These are phyloP conservation scores for Candida schatavii DNA, from an alignment of 805 yeast species.

Conservation along the genomic window DNA sequence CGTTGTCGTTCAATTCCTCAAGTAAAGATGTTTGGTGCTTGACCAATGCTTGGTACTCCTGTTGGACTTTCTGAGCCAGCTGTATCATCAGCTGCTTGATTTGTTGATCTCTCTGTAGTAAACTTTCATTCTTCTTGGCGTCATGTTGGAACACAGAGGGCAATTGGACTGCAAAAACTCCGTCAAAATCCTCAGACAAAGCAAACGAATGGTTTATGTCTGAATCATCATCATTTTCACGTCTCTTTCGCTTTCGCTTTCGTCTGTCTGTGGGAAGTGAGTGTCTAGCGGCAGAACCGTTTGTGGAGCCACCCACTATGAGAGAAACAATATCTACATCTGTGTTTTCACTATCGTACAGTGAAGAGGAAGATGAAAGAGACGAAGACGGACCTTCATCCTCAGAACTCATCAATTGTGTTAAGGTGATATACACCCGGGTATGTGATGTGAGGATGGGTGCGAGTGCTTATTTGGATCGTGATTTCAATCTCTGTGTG, in stretches of 20 bases:
- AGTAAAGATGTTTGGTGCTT: slow-evolving; percentile 15
- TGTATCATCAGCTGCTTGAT: slow-evolving; percentile 18
- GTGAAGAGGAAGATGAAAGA: background rate
- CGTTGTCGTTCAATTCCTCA: slow-evolving; percentile 32
- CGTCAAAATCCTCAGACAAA: slow-evolving; percentile 3
- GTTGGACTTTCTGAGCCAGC: slow-evolving; percentile 14
- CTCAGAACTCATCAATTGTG: background rate
- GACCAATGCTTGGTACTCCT: slow-evolving; percentile 15
- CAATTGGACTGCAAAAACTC: slow-evolving; percentile 19
- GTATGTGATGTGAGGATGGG: no score
- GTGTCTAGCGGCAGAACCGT: background rate
- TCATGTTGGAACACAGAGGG: slow-evolving; percentile 29
- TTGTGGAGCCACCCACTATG: background rate
- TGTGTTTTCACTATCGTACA: background rate
- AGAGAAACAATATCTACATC: slow-evolving; percentile 5
- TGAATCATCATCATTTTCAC: background rate
- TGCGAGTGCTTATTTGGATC: no score
- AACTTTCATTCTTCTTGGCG: slow-evolving; percentile 24
- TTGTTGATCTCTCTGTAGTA: slow-evolving; percentile 17
- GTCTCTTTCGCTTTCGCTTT: background rate
- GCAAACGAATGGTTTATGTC: background rate
- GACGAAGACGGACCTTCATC: background rate
- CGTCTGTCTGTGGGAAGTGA: background rate
- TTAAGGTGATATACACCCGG: no score
- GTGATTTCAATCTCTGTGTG: no score